Evolutionary conservation across 768 basidiomycete species (phyloP).

Genomic region (Podaxis sp.): DNA sequence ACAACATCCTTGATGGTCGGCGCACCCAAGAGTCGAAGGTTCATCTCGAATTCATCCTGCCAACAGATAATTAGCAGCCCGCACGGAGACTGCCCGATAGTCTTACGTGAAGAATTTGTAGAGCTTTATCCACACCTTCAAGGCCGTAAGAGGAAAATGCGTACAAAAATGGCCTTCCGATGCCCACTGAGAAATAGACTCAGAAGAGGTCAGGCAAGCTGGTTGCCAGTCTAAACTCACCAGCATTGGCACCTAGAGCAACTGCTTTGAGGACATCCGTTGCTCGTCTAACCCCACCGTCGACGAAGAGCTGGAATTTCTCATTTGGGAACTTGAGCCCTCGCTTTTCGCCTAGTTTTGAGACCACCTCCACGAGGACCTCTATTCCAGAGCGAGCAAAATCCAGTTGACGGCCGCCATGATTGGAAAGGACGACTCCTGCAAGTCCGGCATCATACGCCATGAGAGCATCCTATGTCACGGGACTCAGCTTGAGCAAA

Average conservation of each 20-base stretch:
- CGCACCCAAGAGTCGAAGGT: conserved; percentile 89
- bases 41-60: conserved; percentile 98
- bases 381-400: conserved; percentile 87
- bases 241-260: conserved; percentile 86
- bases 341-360: conserved; percentile 60
- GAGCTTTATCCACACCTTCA: conserved; percentile 79
- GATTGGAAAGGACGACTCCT: conserved; percentile 84
- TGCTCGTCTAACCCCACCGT: conserved; percentile 92
- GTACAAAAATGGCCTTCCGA: conserved; percentile 86
- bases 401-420: conserved; percentile 76
- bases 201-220: background rate
- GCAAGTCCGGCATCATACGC: conserved; percentile 75
- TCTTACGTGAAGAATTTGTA: conserved; percentile 72
- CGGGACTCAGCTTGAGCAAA: background rate
- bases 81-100: background rate
- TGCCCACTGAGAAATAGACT: conserved; percentile 45
- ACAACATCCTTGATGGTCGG: conserved; percentile 73
- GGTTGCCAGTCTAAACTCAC: conserved; percentile 25
- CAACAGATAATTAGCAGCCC: background rate
- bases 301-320: conserved; percentile 81
- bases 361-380: conserved; percentile 82
- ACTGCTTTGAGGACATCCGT: conserved; percentile 88
- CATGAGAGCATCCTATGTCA: conserved; percentile 64
- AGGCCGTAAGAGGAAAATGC: conserved; percentile 86
- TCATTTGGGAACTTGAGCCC: conserved; percentile 73